These are phyloP conservation scores for Paramecium bursaria DNA, from an alignment of 73 alveolate species.

Conservation along the genomic window DNA sequence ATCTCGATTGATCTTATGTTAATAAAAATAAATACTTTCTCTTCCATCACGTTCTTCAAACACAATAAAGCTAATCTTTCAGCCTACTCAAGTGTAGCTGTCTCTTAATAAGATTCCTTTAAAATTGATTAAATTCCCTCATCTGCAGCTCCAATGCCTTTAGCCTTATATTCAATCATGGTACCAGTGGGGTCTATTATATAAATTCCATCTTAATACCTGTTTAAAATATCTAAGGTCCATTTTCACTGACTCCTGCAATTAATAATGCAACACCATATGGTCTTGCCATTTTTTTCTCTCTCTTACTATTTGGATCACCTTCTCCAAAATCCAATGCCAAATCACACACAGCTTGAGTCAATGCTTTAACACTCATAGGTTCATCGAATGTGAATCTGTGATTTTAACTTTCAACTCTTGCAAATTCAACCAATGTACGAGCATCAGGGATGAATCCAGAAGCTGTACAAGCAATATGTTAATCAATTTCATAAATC, in stretches of 20 bases:
- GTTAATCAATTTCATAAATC: slow-evolving; percentile 46
- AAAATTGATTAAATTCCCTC: slow-evolving; percentile 93
- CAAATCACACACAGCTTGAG: slow-evolving; percentile 90
- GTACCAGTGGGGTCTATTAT: slow-evolving; percentile 94
- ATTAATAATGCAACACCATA: slow-evolving; percentile 94
- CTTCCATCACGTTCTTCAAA: slow-evolving; percentile 95
- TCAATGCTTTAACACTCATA: slow-evolving; percentile 87
- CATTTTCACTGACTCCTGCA: slow-evolving; percentile 95
- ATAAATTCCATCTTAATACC: slow-evolving; percentile 10
- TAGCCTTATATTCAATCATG: slow-evolving; percentile 91
- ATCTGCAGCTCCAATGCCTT: slow-evolving; percentile 95
- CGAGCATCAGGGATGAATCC: slow-evolving; percentile 96
- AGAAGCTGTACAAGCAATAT: slow-evolving; percentile 66
- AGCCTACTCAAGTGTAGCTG: slow-evolving; percentile 90
- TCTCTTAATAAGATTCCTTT: slow-evolving; percentile 79
- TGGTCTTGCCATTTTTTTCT: slow-evolving; percentile 91
- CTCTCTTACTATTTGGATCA: slow-evolving; percentile 79
- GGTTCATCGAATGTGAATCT: slow-evolving; percentile 90
- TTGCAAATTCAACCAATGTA: slow-evolving; percentile 92
- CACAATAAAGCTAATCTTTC: slow-evolving; percentile 85
- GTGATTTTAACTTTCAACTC: slow-evolving; percentile 95
- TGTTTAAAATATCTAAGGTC: slow-evolving; percentile 91
- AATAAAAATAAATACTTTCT: slow-evolving; percentile 69
- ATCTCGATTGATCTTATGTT: slow-evolving; percentile 74
- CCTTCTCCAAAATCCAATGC: slow-evolving; percentile 97